phyloP scores from a whole-genome alignment of 495 filamentous ascomycete species.

The Friedmanniomyces simplex region DNA sequence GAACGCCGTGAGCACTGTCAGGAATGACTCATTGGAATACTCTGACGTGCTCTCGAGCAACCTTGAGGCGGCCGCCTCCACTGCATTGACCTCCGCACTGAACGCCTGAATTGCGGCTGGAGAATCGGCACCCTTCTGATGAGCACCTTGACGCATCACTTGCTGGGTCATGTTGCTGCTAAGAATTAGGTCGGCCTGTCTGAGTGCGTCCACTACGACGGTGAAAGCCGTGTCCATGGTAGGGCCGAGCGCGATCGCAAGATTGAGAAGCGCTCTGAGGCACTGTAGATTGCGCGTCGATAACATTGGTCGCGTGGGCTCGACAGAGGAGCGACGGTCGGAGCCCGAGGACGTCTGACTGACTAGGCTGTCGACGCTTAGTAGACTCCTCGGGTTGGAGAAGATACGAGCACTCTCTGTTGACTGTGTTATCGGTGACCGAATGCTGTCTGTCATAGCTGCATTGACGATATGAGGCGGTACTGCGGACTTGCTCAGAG shows the following conservation, averaged over 20 bases:
- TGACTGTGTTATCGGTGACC: slow-evolving; percentile 35
- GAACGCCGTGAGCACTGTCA: slow-evolving; percentile 64
- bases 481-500: slow-evolving; percentile 82
- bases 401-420: slow-evolving; percentile 46
- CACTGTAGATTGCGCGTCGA: slow-evolving; percentile 86
- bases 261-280: slow-evolving; percentile 76
- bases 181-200: slow-evolving; percentile 80
- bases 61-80: slow-evolving; percentile 75
- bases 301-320: slow-evolving; percentile 45
- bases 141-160: neutral
- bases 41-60: slow-evolving; percentile 84
- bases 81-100: slow-evolving; percentile 69
- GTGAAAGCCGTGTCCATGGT: slow-evolving; percentile 76
- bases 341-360: slow-evolving; percentile 37
- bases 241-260: slow-evolving; percentile 89
- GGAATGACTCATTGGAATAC: slow-evolving; percentile 71
- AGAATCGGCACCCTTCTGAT: slow-evolving; percentile 9
- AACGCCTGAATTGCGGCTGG: slow-evolving; percentile 47
- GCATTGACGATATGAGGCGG: slow-evolving; percentile 63
- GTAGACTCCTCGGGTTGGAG: slow-evolving; percentile 50
- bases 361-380: slow-evolving; percentile 54
- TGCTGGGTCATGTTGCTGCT: slow-evolving; percentile 40
- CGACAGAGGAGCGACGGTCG: slow-evolving; percentile 45
- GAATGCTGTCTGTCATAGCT: slow-evolving; percentile 31
- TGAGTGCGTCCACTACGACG: slow-evolving; percentile 81